Percentiles rank a stretch among this genome's conserved stretches.
Conservation (phyloP, 306 rosid genomes). For the Acacia acuminata region DNA sequence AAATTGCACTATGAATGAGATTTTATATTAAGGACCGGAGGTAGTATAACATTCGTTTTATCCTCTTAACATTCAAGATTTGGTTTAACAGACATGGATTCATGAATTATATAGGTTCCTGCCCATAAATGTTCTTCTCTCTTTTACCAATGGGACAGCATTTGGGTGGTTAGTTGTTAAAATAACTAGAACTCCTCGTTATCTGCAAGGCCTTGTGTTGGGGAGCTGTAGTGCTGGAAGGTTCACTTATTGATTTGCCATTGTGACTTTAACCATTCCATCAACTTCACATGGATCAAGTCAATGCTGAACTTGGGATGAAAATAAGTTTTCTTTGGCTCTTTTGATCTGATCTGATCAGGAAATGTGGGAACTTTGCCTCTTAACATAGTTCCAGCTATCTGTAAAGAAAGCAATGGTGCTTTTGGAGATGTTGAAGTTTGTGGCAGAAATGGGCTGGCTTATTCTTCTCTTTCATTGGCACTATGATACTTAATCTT, state of each 20-base stretch:
- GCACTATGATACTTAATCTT: constrained; percentile 38
- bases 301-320: neutral
- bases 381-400: constrained; percentile 42
- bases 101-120: constrained; percentile 37
- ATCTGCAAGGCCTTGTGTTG: constrained; percentile 39
- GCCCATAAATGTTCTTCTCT: constrained; percentile 39
- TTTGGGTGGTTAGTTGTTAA: constrained; percentile 44
- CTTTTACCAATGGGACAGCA: constrained; percentile 32
- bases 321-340: neutral
- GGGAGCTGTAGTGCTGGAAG: constrained; percentile 48
- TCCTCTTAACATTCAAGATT: neutral
- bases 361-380: constrained; percentile 48
- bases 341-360: neutral
- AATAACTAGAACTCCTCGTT: constrained; percentile 32
- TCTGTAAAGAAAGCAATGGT: constrained; percentile 34
- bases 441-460: constrained; percentile 42
- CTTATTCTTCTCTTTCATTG: constrained; percentile 49
- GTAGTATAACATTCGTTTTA: neutral
- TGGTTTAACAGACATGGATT: neutral
- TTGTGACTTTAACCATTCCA: neutral
- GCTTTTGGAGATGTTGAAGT: constrained; percentile 44
- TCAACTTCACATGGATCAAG: neutral
- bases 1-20: no score
- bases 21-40: no score
- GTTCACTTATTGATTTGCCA: constrained; percentile 1